Conservation (phyloP, 352 stramenopile genomes). For the Phytophthora vignae region DNA sequence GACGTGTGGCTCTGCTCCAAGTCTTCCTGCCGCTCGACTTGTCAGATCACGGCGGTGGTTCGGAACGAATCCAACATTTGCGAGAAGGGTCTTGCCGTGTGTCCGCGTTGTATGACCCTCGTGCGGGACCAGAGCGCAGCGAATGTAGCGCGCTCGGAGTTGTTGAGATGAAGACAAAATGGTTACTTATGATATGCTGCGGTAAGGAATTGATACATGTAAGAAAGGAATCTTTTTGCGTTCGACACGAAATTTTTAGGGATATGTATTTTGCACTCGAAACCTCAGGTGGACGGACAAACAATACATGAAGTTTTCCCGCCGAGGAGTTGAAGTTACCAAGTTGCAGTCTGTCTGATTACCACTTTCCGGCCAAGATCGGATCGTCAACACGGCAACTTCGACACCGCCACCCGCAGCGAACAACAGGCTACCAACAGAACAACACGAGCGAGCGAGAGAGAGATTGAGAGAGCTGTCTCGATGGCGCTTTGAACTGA, state of each 20-base stretch:
- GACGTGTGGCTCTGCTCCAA: slow-evolving; percentile 35
- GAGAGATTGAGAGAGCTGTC: too few species aligned
- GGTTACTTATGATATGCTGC: neutral
- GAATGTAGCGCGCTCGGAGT: slow-evolving; percentile 23
- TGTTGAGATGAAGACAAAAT: slow-evolving; percentile 1
- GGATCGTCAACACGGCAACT: neutral
- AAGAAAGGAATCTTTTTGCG: neutral
- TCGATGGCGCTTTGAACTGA: too few species aligned
- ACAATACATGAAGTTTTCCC: neutral
- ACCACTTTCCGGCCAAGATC: neutral
- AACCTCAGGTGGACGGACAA: neutral
- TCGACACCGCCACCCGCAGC: neutral
- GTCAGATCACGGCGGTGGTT: slow-evolving; percentile 24
- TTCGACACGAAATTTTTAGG: neutral
- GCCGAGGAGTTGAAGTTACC: neutral
- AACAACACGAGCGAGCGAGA: too few species aligned
- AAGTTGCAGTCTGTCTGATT: neutral
- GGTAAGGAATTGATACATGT: neutral
- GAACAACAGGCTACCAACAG: too few species aligned
- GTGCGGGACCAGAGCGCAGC: slow-evolving; percentile 16
- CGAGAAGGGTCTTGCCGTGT: slow-evolving; percentile 23
- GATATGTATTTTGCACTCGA: neutral
- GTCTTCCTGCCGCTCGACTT: slow-evolving; percentile 25
- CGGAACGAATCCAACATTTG: slow-evolving; percentile 15
- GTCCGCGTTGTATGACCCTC: slow-evolving; percentile 26